These are phyloP conservation scores for Schizosaccharomyces octosporus DNA, from an alignment of 805 yeast genomes.

Conservation along the genomic window DNA sequence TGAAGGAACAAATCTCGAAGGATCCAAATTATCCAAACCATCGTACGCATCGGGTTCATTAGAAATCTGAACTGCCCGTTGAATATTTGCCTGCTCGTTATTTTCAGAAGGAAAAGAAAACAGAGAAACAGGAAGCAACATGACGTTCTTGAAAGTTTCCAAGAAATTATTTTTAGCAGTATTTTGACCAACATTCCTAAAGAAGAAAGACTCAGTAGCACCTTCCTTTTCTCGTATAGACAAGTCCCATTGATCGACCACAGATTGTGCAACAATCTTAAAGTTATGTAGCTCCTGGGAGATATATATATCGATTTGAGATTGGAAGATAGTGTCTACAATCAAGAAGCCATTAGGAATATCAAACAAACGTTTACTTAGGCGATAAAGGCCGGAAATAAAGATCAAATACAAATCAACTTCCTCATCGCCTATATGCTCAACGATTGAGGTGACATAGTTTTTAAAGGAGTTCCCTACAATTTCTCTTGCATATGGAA, in stretches of 20 bases:
- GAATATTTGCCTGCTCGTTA: background rate
- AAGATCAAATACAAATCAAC: slow-evolving; percentile 1
- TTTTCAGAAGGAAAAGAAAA: background rate
- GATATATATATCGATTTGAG: background rate
- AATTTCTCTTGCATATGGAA: background rate
- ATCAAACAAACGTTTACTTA: slow-evolving; percentile 2
- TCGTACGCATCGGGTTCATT: background rate
- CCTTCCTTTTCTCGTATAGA: slow-evolving; percentile 20
- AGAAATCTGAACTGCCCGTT: background rate
- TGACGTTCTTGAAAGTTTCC: slow-evolving; percentile 26
- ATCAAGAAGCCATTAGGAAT: background rate
- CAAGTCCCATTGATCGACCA: background rate
- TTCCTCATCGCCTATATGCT: background rate
- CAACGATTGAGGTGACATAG: background rate
- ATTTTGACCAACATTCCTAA: slow-evolving; percentile 21
- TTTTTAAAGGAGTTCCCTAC: background rate
- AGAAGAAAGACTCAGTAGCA: slow-evolving; percentile 23
- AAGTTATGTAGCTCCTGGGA: slow-evolving; percentile 1
- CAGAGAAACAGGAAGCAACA: slow-evolving; percentile 14
- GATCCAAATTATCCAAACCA: background rate
- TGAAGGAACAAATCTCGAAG: background rate
- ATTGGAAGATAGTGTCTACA: background rate
- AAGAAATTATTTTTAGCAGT: slow-evolving; percentile 27
- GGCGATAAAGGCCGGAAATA: slow-evolving; percentile 3
- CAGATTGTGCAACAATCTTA: background rate